Evolutionary conservation across 2,329 filamentous ascomycete genomes (phyloP).

Genomic region (Zasmidium citrigriseum): DNA sequence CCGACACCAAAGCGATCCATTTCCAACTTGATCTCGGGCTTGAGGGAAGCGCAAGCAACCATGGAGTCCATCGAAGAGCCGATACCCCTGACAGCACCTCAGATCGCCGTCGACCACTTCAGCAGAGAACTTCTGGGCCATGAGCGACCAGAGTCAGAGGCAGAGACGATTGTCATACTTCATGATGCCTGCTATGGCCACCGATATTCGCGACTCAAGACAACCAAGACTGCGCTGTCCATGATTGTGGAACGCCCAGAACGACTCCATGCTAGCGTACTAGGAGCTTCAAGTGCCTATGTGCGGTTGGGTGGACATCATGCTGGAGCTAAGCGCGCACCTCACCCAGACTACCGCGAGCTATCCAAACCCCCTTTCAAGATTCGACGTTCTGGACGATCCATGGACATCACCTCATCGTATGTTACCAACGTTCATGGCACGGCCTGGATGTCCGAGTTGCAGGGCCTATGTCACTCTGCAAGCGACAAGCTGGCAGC

Average conservation of each 20-base stretch:
- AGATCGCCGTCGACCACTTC: slow-evolving; percentile 58
- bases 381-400: slow-evolving; percentile 77
- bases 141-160: slow-evolving; percentile 45
- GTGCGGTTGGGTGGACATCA: slow-evolving; percentile 85
- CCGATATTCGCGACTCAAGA: slow-evolving; percentile 80
- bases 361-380: slow-evolving; percentile 68
- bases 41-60: slow-evolving; percentile 35
- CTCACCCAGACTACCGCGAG: slow-evolving; percentile 61
- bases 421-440: slow-evolving; percentile 92
- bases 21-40: slow-evolving; percentile 33
- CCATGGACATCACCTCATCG: slow-evolving; percentile 69
- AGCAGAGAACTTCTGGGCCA: slow-evolving; percentile 67
- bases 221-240: slow-evolving; percentile 68
- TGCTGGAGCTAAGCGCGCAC: slow-evolving; percentile 66
- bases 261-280: slow-evolving; percentile 76
- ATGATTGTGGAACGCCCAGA: slow-evolving; percentile 94
- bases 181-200: slow-evolving; percentile 96
- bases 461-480: slow-evolving; percentile 79
- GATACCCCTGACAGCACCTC: slow-evolving; percentile 29
- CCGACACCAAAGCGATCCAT: slow-evolving; percentile 37
- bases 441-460: slow-evolving; percentile 87
- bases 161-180: slow-evolving; percentile 77
- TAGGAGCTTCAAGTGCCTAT: slow-evolving; percentile 85
- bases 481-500: slow-evolving; percentile 76
- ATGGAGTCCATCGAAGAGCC: slow-evolving; percentile 38